Evolutionary conservation across 2,329 filamentous ascomycete species (phyloP), one percentile per base, ranked within the genome.

Genomic region (Ophiostoma ulmi): DNA sequence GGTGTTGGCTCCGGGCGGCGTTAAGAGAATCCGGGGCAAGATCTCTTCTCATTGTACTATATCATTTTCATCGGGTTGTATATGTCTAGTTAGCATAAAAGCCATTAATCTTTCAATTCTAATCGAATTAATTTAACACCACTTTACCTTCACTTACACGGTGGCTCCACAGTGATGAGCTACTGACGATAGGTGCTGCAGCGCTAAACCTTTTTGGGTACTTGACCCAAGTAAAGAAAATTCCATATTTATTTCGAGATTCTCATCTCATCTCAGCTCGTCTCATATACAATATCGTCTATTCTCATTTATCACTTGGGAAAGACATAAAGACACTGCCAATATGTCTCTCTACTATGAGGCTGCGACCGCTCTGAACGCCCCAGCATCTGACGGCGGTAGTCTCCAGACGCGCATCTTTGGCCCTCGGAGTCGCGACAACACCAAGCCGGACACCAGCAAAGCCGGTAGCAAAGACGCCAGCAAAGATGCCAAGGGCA

Each of bases 301-400:
- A 35, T 26, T 7, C 17, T 63, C 26, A 14, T 13, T 61, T 26
- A 26, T 14, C 5, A 7, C n/a, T 6, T 2, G 8, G 44, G n/a
- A 8, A n/a, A 6, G n/a, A 13, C n/a, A 22, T 7, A 58, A 4
- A 58, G 39, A 44, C 14, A 58, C 22, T 26, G n/a, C n/a, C 8
- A 26, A 31, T 58, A 98, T 98, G 94, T 97, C 94, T 67, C 90
- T 99, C 71, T 99, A 99, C 79, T 91, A 97, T 78, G 95, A 98
- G 82, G 91, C 94, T 7, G 93, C 91, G 4, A 85, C 89, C 17
- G 83, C 97, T 48, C 81, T 99, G 70, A 85, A 86, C 4, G 85
- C 85, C 7, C 81, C 88, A 3, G 81, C 86, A 0, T 85, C 87
- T n/a, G 81, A 84, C 3, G 90, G 90, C n/a, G 93, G 92, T 22